Percentiles rank a stretch among this genome's conserved stretches.
Conservation (phyloP, 1,284 basidiomycete genomes). For the Vanrija pseudolonga region DNA sequence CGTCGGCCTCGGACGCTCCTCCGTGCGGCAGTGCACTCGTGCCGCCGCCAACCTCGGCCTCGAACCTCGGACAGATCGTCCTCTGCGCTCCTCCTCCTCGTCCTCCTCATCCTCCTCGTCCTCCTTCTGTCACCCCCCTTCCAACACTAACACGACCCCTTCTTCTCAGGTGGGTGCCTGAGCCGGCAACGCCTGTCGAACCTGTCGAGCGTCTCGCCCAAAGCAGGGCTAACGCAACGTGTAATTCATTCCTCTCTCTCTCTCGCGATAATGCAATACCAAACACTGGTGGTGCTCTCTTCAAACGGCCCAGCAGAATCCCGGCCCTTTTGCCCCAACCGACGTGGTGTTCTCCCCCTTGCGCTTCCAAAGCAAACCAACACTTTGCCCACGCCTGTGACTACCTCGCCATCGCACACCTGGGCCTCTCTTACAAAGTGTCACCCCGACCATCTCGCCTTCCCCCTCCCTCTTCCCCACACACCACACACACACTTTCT, state of each 20-base stretch:
- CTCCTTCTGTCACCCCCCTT: not conserved
- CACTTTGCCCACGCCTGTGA: not conserved
- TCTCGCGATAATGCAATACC: not conserved
- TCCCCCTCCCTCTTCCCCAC: conserved; percentile 15
- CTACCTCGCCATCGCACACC: not conserved
- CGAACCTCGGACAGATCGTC: not conserved
- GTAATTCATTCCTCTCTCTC: not conserved
- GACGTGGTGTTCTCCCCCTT: no score
- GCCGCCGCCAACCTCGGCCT: no score
- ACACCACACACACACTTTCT: conserved; percentile 1
- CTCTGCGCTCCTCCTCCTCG: not conserved
- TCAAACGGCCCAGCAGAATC: no score
- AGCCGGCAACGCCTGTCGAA: not conserved
- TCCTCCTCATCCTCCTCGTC: not conserved
- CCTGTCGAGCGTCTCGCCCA: not conserved
- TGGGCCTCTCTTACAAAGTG: no score
- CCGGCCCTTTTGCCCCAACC: no score
- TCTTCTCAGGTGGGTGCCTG: no score
- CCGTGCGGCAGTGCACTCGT: not conserved
- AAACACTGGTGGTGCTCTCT: no score
- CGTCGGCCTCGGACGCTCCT: not conserved
- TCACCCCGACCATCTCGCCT: conserved; percentile 6
- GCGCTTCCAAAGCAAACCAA: no score
- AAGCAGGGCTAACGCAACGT: no score
- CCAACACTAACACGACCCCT: not conserved